Percentiles rank a stretch among this genome's conserved stretches.
Evolutionary conservation across 192 early-diverging fungal genomes (phyloP).

Genomic region (Umbelopsis sp.): DNA sequence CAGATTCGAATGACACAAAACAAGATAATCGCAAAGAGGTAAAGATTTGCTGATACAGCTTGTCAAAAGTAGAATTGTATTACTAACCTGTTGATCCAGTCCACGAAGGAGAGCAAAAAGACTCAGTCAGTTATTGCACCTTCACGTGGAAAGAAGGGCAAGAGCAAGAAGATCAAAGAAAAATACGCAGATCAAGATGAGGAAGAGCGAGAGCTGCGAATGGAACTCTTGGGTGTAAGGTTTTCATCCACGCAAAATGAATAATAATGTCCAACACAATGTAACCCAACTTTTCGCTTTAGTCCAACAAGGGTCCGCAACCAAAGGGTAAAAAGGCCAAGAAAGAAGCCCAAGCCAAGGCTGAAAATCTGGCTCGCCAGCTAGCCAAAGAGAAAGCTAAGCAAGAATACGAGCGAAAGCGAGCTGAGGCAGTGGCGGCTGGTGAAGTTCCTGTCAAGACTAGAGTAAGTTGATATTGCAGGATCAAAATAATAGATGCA

Average conservation of each 20-base stretch:
- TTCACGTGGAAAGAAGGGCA: slow-evolving; percentile 85
- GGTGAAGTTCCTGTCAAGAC: background rate
- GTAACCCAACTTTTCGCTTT: slow-evolving; percentile 13
- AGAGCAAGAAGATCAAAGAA: slow-evolving; percentile 88
- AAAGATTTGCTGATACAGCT: background rate
- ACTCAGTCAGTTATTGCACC: slow-evolving; percentile 21
- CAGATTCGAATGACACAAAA: background rate
- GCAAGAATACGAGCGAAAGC: slow-evolving; percentile 20
- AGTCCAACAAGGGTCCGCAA: slow-evolving; percentile 70
- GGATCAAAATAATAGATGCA: too few relatives aligned
- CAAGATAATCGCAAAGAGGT: background rate
- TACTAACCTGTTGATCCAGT: background rate
- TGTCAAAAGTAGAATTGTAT: background rate
- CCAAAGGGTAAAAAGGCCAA: slow-evolving; percentile 75
- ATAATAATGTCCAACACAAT: background rate
- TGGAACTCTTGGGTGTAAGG: slow-evolving; percentile 77
- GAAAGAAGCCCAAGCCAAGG: slow-evolving; percentile 54
- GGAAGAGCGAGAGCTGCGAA: slow-evolving; percentile 81
- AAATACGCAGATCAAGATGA: slow-evolving; percentile 97
- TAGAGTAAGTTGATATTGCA: background rate
- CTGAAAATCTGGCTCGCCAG: slow-evolving; percentile 30
- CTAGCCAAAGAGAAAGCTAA: slow-evolving; percentile 17
- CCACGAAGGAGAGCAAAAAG: background rate
- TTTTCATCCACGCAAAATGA: background rate
- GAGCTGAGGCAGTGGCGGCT: slow-evolving; percentile 2